Percentiles rank a stretch among this genome's conserved stretches.
Conservation (phyloP, 1,139 yeast genomes). For the Pichia sp. region DNA sequence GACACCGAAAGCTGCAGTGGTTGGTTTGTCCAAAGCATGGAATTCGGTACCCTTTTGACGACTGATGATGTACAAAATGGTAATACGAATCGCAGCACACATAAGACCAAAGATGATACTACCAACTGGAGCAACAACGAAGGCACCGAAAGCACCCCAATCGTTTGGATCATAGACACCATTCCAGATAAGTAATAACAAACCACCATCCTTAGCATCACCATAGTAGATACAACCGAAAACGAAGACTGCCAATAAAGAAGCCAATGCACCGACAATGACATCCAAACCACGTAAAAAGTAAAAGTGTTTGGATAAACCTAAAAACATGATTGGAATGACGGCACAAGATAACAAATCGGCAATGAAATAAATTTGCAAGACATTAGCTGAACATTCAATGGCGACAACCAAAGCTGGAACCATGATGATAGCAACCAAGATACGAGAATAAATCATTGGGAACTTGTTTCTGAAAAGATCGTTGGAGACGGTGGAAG, state of each 20-base stretch:
- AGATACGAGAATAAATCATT: constrained; percentile 61
- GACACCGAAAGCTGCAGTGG: constrained; percentile 18
- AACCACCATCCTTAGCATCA: constrained; percentile 75
- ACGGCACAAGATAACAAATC: constrained; percentile 86
- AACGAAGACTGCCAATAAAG: constrained; percentile 73
- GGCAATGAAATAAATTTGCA: constrained; percentile 86
- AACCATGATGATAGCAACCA: constrained; percentile 73
- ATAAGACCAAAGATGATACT: constrained; percentile 60
- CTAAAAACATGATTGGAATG: constrained; percentile 82
- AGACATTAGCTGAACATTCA: constrained; percentile 74
- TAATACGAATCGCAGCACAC: constrained; percentile 52
- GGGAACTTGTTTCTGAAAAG: constrained; percentile 78
- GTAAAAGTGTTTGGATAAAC: constrained; percentile 65
- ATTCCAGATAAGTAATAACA: constrained; percentile 65
- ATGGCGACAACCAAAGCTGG: constrained; percentile 86
- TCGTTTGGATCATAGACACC: constrained; percentile 77
- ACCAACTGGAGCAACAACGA: constrained; percentile 87
- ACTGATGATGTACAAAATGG: constrained; percentile 38
- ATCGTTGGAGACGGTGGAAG: constrained; percentile 87
- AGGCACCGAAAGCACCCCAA: constrained; percentile 96
- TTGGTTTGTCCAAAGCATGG: constrained; percentile 57
- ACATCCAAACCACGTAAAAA: constrained; percentile 81
- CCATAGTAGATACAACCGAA: constrained; percentile 81
- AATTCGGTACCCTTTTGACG: constrained; percentile 45
- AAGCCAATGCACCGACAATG: constrained; percentile 81